Evolutionary conservation across 768 basidiomycete genomes (phyloP), one percentile per base, ranked within the genome.

Genomic region (Obba rivulosa): DNA sequence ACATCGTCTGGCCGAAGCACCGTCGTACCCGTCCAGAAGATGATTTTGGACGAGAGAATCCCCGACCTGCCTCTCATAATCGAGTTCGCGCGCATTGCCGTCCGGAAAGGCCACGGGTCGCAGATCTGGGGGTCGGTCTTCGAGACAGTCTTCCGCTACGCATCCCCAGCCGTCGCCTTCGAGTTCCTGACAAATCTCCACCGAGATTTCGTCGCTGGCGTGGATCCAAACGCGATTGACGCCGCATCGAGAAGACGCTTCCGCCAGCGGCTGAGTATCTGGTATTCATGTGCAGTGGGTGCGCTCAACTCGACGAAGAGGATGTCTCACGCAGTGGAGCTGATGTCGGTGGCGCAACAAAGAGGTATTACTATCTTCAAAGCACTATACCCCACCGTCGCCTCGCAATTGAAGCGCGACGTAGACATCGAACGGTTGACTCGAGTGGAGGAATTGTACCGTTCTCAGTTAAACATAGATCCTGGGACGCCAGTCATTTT

Each of bases 51-150:
- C 17, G 52, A 63, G 48, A 53, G 53, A 1, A 52, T 56, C 31
- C 60, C 64, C 40, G 64, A 73, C 23, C 60, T 74, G 16, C 43
- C 59, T 1, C 64, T 77, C 21, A 50, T 77, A 14, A 56, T 69
- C 46, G 66, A 61, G 13, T 76, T 80, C 42, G 77, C 71, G 17
- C 46, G 70, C 38, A 61, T 70, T 3, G 65, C 69, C n/a, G 73
- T 73, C 3, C 61, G 66, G 16, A 80, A 77, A 54, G 81, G 81
- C 0, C 75, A 74, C 48, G 43, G 56, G 48, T 21, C 18, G 7
- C 34, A 9, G 0, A 11, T 60, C 9, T 35, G 53, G 3, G 2
- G 22, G 0, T 5, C 59, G 7, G 58, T 62, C 43, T 49, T 78
- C 25, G 66, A 70, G 2, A 60, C 63, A 3, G 59, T 85, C 17